Base-by-base conservation (phyloP, 2,329 filamentous ascomycete species). In the Pezicula carpinea region DNA sequence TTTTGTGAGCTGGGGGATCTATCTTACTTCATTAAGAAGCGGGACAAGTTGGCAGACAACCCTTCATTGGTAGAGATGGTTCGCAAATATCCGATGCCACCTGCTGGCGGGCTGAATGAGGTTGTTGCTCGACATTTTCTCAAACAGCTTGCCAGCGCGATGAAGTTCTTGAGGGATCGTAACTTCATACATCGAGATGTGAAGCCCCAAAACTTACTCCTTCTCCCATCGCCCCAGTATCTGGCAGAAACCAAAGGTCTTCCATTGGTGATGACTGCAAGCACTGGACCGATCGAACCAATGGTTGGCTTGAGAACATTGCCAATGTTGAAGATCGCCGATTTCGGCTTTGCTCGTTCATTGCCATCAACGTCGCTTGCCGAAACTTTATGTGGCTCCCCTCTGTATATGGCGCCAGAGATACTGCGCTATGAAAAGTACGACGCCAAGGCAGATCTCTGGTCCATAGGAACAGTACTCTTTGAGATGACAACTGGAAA, bases 401-500 rank as follows among this genome's bases (percentile, higher is more conserved):
- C 93, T 8, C 74, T 99, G 21, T 99, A 99, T 71, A 99, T 99
- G 93, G 93, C 93, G 0, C 93, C 93, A 4, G 93, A 99, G 70
- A 99, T 99, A 54, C 74, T 99, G 52, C 84, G 91, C 50, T 99
- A 97, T 61, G 91, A 99, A 66, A 92, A 92, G 62, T 99, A 99
- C 66, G 92, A 96, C 69, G 89, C 92, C 53, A 95, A 95, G 67
- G 92, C 91, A 39, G 93, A 99, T 70, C 72, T 99, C 29, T 99
- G 93, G 93, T 99, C 93, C 18, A 89, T 96, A 29, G 93, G 93
- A 43, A 96, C 93, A 15, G 93, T 99, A 7, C 72, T 95, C 19
- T 96, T 89, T 64, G 93, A 99, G 69, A 96, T 99, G 91, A 82
- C 93, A 51, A 88, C 85, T 6, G 92, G 91, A 44, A 85, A 82